These are phyloP conservation scores for Trypanosoma grayi DNA, from an alignment of 208 protist genomes.

Conservation along the genomic window DNA sequence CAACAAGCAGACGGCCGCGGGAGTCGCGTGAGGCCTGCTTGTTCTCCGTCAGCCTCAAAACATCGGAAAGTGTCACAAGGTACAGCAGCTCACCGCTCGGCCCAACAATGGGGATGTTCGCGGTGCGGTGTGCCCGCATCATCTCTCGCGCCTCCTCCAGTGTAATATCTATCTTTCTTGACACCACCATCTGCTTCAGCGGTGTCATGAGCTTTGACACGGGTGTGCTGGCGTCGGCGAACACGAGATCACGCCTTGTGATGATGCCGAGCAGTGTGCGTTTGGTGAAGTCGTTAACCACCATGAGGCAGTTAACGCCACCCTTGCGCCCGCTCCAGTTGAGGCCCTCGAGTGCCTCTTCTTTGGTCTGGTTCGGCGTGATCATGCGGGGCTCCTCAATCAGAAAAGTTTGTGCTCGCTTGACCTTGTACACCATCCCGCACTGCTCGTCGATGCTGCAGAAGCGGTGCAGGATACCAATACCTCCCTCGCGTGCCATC, in stretches of 20 bases:
- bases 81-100: constrained; percentile 54
- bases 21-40: constrained; percentile 64
- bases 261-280: constrained; percentile 69
- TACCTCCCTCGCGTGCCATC: constrained; percentile 88
- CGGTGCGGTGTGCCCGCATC: constrained; percentile 57
- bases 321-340: constrained; percentile 77
- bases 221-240: constrained; percentile 38
- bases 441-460: constrained; percentile 87
- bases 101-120: constrained; percentile 71
- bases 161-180: constrained; percentile 54
- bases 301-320: constrained; percentile 77
- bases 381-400: constrained; percentile 88
- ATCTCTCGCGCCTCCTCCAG: constrained; percentile 61
- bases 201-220: constrained; percentile 76
- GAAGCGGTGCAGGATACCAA: constrained; percentile 90
- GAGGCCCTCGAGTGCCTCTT: constrained; percentile 54
- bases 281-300: constrained; percentile 45
- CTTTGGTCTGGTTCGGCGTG: constrained; percentile 46
- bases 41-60: constrained; percentile 81
- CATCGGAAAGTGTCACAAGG: constrained; percentile 81
- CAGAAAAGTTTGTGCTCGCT: constrained; percentile 88
- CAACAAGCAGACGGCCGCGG: constrained; percentile 75
- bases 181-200: constrained; percentile 41
- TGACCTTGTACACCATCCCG: constrained; percentile 85
- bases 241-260: constrained; percentile 60